phyloP scores from a whole-genome alignment of 2,329 filamentous ascomycete genomes.

The Ceratocystis eucalypticola region DNA sequence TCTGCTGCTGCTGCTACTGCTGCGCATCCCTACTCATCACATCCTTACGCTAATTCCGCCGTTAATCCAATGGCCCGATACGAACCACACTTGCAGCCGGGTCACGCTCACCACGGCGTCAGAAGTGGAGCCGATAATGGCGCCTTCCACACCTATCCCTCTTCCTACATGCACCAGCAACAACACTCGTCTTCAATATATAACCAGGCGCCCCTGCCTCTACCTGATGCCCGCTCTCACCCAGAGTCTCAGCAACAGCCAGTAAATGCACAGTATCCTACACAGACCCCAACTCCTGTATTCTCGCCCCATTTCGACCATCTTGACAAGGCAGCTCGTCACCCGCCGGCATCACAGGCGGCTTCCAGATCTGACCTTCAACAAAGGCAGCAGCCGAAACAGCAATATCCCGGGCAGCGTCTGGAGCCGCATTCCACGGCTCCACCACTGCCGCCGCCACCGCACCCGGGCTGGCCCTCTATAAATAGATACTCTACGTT shows the following conservation, averaged over 20 bases:
- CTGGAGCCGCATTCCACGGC: background rate
- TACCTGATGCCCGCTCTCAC: background rate
- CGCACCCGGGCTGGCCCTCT: background rate
- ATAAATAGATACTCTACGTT: background rate
- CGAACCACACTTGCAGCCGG: background rate
- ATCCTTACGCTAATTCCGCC: background rate
- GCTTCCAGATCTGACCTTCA: background rate
- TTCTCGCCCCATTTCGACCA: background rate
- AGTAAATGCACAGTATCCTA: background rate
- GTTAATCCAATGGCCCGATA: background rate
- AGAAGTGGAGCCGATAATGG: background rate
- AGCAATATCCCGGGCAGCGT: background rate
- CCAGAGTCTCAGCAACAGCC: background rate
- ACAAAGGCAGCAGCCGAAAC: too few species aligned
- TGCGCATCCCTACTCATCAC: background rate
- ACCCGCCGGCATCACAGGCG: too few species aligned
- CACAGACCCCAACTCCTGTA: background rate
- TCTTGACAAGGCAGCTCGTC: background rate
- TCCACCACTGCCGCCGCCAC: background rate
- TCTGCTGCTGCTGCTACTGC: background rate
- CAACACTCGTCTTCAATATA: background rate
- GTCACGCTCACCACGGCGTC: background rate
- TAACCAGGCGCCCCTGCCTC: background rate
- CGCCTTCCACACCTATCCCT: background rate
- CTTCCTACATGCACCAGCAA: background rate